Evolutionary conservation across 768 basidiomycete genomes (phyloP).

Genomic region (Kwoniella mangroviensis): DNA sequence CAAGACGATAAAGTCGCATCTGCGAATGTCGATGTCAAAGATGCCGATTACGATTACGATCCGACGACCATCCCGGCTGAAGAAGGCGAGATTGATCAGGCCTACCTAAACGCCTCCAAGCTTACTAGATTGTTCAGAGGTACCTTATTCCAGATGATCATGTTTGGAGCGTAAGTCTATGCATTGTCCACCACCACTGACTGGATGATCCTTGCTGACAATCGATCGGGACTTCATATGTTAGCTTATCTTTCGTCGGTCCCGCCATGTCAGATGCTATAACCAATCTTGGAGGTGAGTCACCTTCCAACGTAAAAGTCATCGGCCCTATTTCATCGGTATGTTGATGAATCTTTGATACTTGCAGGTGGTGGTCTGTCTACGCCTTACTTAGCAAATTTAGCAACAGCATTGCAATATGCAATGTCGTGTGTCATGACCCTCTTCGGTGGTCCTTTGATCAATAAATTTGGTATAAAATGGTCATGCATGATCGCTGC

Average conservation of each 20-base stretch:
- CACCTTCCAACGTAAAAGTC: too few species aligned
- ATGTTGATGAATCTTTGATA: too few species aligned
- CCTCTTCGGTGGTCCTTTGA: constrained; percentile 31
- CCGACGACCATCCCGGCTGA: neutral
- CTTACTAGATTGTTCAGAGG: constrained; percentile 11
- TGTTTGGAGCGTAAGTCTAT: constrained; percentile 21
- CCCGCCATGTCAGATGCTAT: constrained; percentile 34
- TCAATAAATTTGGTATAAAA: constrained; percentile 28
- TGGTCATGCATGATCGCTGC: constrained; percentile 28
- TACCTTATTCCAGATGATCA: constrained; percentile 19
- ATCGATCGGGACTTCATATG: neutral
- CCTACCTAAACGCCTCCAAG: constrained; percentile 17
- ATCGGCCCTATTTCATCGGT: too few species aligned
- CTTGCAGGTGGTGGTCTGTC: constrained; percentile 32
- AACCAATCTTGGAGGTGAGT: constrained; percentile 22
- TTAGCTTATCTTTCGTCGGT: constrained; percentile 16
- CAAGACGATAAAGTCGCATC: neutral
- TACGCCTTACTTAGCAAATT: constrained; percentile 22
- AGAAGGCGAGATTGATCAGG: constrained; percentile 13
- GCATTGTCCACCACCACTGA: too few species aligned
- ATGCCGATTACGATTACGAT: constrained; percentile 1
- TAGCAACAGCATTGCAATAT: constrained; percentile 20
- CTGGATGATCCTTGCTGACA: too few species aligned
- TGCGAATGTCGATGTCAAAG: constrained; percentile 2
- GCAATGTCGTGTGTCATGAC: constrained; percentile 23